A percentile compares a stretch with the other conserved stretches of the same genome.
phyloP scores from a whole-genome alignment of 805 yeast genomes.

The Maudiozyma serrabonitensis region DNA sequence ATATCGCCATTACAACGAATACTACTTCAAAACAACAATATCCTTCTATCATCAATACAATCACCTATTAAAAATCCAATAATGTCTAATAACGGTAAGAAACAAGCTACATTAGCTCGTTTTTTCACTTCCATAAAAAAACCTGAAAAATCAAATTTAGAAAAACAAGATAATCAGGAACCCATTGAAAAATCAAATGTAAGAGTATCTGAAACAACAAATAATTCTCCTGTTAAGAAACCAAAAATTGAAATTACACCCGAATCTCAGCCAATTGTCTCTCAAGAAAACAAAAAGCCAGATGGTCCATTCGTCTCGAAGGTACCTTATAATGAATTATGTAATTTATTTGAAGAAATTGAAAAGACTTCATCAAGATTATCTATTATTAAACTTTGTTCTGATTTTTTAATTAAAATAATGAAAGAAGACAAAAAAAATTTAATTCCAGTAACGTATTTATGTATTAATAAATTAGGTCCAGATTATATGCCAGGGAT shows the following conservation, averaged over 20 bases:
- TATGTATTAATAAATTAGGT: constrained; percentile 80
- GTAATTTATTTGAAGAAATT: constrained; percentile 63
- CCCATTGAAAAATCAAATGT: no score
- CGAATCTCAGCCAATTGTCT: not conserved
- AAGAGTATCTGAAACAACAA: not conserved
- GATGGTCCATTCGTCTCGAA: constrained; percentile 6
- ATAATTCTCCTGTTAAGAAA: not conserved
- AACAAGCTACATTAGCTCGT: constrained; percentile 27
- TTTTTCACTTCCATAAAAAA: constrained; percentile 24
- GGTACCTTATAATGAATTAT: constrained; percentile 32
- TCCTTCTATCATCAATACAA: no score
- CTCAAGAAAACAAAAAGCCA: not conserved
- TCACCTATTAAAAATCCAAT: no score
- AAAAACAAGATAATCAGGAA: constrained; percentile 1
- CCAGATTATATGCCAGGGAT: constrained; percentile 89
- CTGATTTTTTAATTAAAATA: constrained; percentile 61
- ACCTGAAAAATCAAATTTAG: constrained; percentile 1
- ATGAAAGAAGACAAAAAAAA: constrained; percentile 44
- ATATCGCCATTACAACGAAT: no score
- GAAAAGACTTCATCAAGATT: constrained; percentile 77
- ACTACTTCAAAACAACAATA: no score
- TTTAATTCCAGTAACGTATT: constrained; percentile 63
- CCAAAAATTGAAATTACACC: not conserved
- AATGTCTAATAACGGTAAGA: constrained; percentile 3
- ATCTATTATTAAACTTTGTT: constrained; percentile 65